A percentile compares a stretch with the other conserved stretches of the same genome.
Conservation (phyloP, 768 basidiomycete genomes). For the Russula foetens region DNA sequence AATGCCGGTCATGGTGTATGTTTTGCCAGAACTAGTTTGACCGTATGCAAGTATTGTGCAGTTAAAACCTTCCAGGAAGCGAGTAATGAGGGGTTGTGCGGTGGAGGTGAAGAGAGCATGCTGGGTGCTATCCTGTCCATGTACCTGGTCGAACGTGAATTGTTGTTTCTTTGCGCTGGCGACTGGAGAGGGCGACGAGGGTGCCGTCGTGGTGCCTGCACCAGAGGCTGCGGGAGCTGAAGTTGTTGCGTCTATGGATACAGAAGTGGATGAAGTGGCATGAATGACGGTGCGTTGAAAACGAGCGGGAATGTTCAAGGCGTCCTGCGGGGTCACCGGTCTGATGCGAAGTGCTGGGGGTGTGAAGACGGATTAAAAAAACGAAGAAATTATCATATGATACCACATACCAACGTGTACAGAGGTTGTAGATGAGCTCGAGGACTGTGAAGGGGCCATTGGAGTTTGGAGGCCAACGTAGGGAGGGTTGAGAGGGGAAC, state of each 20-base stretch:
- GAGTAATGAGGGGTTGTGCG: constrained; percentile 74
- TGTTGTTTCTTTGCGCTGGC: constrained; percentile 56
- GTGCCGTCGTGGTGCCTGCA: constrained; percentile 36
- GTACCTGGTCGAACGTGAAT: constrained; percentile 93
- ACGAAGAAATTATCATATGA: background rate
- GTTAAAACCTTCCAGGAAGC: constrained; percentile 92
- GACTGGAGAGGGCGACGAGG: constrained; percentile 35
- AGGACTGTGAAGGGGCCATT: constrained; percentile 72
- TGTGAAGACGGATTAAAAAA: constrained; percentile 19
- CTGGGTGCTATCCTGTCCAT: constrained; percentile 79
- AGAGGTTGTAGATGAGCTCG: constrained; percentile 62
- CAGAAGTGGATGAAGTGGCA: constrained; percentile 60
- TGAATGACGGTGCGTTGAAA: constrained; percentile 90
- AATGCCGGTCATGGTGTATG: constrained; percentile 95
- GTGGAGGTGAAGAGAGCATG: constrained; percentile 80
- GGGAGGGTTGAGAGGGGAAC: constrained; percentile 9
- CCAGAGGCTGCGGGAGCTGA: constrained; percentile 43
- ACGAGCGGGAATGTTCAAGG: constrained; percentile 80
- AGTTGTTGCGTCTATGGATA: constrained; percentile 72
- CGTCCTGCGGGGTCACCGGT: constrained; percentile 78
- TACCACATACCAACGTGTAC: constrained; percentile 85
- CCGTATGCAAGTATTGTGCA: constrained; percentile 98
- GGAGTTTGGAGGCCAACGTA: constrained; percentile 15
- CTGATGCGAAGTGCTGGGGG: constrained; percentile 78
- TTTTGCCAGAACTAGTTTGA: constrained; percentile 95